Percentiles rank a stretch among this genome's conserved stretches.
These are phyloP conservation scores for Bacterosira constricta DNA, from an alignment of 108 stramenopile genomes.

Conservation along the genomic window DNA sequence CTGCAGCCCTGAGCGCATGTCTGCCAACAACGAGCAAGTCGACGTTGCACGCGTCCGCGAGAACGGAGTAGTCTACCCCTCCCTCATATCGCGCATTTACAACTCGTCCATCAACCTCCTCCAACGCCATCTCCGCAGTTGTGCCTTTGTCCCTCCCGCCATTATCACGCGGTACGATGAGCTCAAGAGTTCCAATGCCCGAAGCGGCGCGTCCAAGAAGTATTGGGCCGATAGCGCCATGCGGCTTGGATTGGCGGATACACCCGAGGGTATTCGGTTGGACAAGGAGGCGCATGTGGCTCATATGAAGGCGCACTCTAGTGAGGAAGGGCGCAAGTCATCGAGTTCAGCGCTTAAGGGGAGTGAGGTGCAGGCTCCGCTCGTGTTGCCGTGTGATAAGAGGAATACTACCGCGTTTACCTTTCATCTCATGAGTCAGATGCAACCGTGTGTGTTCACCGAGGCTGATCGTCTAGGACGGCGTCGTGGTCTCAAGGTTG, in stretches of 20 bases:
- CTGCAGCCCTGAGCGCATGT: slow-evolving; percentile 55
- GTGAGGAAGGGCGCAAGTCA: not conserved
- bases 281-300: slow-evolving; percentile 26
- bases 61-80: slow-evolving; percentile 45
- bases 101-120: slow-evolving; percentile 83
- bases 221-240: slow-evolving; percentile 80
- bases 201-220: slow-evolving; percentile 83
- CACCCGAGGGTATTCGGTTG: slow-evolving; percentile 74
- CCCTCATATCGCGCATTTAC: slow-evolving; percentile 71
- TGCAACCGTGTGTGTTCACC: slow-evolving; percentile 82
- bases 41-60: slow-evolving; percentile 25
- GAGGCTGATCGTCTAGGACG: slow-evolving; percentile 85
- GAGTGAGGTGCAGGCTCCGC: slow-evolving; percentile 19
- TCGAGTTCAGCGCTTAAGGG: not conserved
- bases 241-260: slow-evolving; percentile 77
- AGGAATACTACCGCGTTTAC: slow-evolving; percentile 77
- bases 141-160: slow-evolving; percentile 59
- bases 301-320: slow-evolving; percentile 4
- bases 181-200: slow-evolving; percentile 76
- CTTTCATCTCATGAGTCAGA: slow-evolving; percentile 73
- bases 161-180: slow-evolving; percentile 74
- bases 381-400: slow-evolving; percentile 69
- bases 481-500: slow-evolving; percentile 70
- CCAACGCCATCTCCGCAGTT: slow-evolving; percentile 79
- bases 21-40: slow-evolving; percentile 1